These are phyloP conservation scores for Penicillium egyptiacum DNA, from an alignment of 495 filamentous ascomycete genomes.

Conservation along the genomic window DNA sequence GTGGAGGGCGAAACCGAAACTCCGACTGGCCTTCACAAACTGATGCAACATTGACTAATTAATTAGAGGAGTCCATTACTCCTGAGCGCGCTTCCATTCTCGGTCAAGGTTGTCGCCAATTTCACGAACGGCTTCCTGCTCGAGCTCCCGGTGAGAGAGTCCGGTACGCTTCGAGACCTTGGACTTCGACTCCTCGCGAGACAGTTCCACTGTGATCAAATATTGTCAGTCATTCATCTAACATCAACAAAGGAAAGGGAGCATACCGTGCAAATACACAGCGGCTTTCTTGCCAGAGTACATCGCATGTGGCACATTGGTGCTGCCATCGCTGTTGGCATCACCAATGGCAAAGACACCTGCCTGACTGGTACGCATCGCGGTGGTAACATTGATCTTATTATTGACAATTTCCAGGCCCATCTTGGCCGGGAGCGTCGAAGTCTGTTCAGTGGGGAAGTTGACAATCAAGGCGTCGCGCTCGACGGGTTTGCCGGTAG, in stretches of 20 bases:
- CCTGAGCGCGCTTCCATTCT: constrained; percentile 3
- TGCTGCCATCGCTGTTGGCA: constrained; percentile 55
- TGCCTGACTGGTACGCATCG: constrained; percentile 47
- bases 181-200: constrained; percentile 36
- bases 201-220: constrained; percentile 32
- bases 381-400: constrained; percentile 43
- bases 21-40: background rate
- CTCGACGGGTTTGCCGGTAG: constrained; percentile 42
- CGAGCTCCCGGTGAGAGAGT: constrained; percentile 25
- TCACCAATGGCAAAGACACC: constrained; percentile 59
- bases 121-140: constrained; percentile 30
- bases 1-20: no score
- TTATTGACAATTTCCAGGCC: constrained; percentile 44
- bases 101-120: constrained; percentile 38
- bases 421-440: constrained; percentile 34
- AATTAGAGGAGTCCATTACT: background rate
- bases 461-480: constrained; percentile 52
- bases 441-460: constrained; percentile 49
- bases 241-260: background rate
- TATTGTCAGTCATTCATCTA: constrained; percentile 7
- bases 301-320: constrained; percentile 61
- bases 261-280: constrained; percentile 55
- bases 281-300: constrained; percentile 57
- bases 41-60: background rate
- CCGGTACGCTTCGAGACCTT: constrained; percentile 34